Evolutionary conservation across 148 eudicot species (phyloP).

Genomic region (Vaccinium vitisidaea): DNA sequence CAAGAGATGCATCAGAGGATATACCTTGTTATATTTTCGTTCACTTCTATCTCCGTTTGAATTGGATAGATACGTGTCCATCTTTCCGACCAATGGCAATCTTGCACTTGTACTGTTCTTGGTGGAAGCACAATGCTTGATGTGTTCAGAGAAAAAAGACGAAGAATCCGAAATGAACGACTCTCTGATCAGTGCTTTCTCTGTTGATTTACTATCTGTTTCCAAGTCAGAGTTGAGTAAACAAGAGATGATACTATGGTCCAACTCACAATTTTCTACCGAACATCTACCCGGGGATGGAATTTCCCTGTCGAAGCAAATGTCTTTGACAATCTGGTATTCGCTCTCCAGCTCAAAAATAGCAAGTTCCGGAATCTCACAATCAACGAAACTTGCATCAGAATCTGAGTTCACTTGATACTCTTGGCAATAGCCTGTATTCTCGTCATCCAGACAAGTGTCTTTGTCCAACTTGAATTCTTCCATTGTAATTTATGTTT

Average conservation of each 20-base stretch:
- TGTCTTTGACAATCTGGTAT: slow-evolving; percentile 13
- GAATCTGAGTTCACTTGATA: slow-evolving; percentile 9
- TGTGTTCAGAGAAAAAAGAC: background rate
- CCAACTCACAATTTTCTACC: slow-evolving; percentile 24
- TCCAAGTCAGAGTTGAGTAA: slow-evolving; percentile 18
- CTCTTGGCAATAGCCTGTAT: background rate
- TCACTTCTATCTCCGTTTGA: background rate
- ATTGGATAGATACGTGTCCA: background rate
- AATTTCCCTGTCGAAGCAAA: slow-evolving; percentile 16
- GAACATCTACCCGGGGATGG: slow-evolving; percentile 3
- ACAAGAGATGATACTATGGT: slow-evolving; percentile 11
- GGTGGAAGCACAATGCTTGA: background rate
- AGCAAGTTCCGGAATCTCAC: background rate
- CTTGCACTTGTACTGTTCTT: background rate
- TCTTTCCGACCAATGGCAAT: background rate
- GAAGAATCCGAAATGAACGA: background rate
- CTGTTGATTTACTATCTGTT: background rate
- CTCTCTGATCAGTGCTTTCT: background rate
- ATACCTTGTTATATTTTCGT: slow-evolving; percentile 4
- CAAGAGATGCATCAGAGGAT: slow-evolving; percentile 9
- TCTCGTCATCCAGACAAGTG: background rate
- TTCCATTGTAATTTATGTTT: background rate
- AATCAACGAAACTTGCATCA: background rate
- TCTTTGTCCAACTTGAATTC: slow-evolving; percentile 2
- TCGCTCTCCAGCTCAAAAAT: slow-evolving; percentile 7